A percentile compares a stretch with the other conserved stretches of the same genome.
phyloP scores from a whole-genome alignment of 805 yeast genomes.

The Candida berthetii region DNA sequence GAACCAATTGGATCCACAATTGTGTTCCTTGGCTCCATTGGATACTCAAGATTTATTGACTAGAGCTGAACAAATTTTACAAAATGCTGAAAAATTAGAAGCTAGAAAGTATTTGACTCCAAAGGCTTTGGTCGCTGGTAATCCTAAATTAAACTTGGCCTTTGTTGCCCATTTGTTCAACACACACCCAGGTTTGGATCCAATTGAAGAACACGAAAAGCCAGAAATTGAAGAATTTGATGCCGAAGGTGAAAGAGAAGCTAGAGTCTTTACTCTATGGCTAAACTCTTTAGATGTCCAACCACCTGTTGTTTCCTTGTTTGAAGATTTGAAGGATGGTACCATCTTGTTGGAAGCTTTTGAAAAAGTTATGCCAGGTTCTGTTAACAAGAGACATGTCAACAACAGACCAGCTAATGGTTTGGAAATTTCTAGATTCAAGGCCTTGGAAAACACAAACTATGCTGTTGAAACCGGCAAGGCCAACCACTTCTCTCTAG shows the following conservation, averaged over 20 bases:
- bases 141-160: slow-evolving; percentile 93
- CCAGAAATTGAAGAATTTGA: slow-evolving; percentile 97
- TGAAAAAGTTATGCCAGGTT: slow-evolving; percentile 93
- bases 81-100: slow-evolving; percentile 84
- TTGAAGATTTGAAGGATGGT: slow-evolving; percentile 95
- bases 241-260: slow-evolving; percentile 99
- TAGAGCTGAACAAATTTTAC: slow-evolving; percentile 84
- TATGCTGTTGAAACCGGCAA: slow-evolving; percentile 97
- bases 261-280: slow-evolving; percentile 97
- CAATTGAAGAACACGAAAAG: slow-evolving; percentile 84
- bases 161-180: slow-evolving; percentile 97
- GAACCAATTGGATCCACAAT: slow-evolving; percentile 80
- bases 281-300: slow-evolving; percentile 93
- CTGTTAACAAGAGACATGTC: slow-evolving; percentile 70
- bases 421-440: slow-evolving; percentile 77
- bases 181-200: slow-evolving; percentile 95
- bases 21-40: slow-evolving; percentile 79
- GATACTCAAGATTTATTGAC: slow-evolving; percentile 66
- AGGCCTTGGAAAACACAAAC: slow-evolving; percentile 95
- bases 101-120: slow-evolving; percentile 96
- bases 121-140: slow-evolving; percentile 87
- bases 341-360: slow-evolving; percentile 83
- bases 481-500: slow-evolving; percentile 85
- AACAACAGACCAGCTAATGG: slow-evolving; percentile 81
- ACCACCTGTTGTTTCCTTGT: slow-evolving; percentile 85